A percentile compares a stretch with the other conserved stretches of the same genome.
These are phyloP conservation scores for Fusarium pseudograminearum DNA, from an alignment of 2,329 filamentous ascomycete species.

Conservation along the genomic window DNA sequence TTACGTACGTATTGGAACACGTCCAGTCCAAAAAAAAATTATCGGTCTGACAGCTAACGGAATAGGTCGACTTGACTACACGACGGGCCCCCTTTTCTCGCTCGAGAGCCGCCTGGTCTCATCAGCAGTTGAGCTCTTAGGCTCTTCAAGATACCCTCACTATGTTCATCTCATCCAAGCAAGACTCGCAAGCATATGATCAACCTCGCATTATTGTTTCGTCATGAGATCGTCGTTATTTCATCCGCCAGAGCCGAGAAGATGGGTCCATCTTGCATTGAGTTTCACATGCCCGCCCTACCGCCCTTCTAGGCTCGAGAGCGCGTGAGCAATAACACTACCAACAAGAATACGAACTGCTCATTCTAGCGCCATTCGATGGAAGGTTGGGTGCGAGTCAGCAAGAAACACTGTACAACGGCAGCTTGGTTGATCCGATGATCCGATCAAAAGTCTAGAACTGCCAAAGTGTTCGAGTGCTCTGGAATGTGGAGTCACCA, in stretches of 20 bases:
- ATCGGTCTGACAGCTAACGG: slow-evolving; percentile 30
- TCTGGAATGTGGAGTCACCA: slow-evolving; percentile 36
- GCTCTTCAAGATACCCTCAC: not conserved
- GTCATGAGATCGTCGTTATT: slow-evolving; percentile 22
- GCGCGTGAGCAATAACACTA: slow-evolving; percentile 33
- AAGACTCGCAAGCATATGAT: not conserved
- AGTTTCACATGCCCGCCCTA: slow-evolving; percentile 33
- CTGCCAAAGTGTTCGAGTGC: slow-evolving; percentile 4
- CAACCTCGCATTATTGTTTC: slow-evolving; percentile 5
- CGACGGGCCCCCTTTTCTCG: slow-evolving; percentile 31
- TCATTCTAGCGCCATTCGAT: slow-evolving; percentile 11
- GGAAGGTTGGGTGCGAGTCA: not conserved
- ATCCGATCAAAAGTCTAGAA: slow-evolving; percentile 6
- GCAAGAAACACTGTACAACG: slow-evolving; percentile 11
- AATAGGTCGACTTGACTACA: slow-evolving; percentile 4
- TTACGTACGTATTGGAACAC: slow-evolving; percentile 21
- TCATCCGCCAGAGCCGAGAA: slow-evolving; percentile 40
- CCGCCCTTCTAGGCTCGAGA: slow-evolving; percentile 18
- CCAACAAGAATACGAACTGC: slow-evolving; percentile 31
- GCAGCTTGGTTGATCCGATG: slow-evolving; percentile 32
- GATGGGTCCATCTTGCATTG: slow-evolving; percentile 17
- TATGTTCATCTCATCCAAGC: not conserved
- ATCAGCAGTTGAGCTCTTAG: not conserved
- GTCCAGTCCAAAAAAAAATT: slow-evolving; percentile 11
- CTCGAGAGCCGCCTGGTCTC: not conserved